A percentile compares a stretch with the other conserved stretches of the same genome.
These are phyloP conservation scores for Prunus yedoensis DNA, from an alignment of 331 rosid species.

Conservation along the genomic window DNA sequence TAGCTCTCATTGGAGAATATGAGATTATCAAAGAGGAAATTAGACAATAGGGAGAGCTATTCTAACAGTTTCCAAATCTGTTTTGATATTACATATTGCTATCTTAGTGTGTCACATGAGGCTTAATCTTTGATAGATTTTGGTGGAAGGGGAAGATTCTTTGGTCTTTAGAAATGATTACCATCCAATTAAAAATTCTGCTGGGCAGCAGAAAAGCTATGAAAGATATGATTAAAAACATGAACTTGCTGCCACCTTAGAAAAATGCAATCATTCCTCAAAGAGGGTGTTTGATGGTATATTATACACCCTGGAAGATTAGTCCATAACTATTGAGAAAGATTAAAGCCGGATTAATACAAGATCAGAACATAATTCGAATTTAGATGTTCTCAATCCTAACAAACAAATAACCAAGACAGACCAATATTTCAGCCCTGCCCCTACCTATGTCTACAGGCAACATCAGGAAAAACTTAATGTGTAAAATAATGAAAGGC, in stretches of 20 bases:
- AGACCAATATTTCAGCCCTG: too few species aligned
- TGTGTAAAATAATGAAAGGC: too few species aligned
- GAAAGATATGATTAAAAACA: conserved; percentile 15
- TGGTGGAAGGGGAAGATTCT: conserved; percentile 5
- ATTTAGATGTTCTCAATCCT: background rate
- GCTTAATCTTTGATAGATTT: background rate
- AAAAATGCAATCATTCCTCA: conserved; percentile 18
- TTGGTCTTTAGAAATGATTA: background rate
- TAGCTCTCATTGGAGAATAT: background rate
- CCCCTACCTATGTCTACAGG: too few species aligned
- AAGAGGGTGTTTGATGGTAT: background rate
- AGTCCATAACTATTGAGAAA: background rate
- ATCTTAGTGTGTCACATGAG: background rate
- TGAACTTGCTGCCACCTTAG: conserved; percentile 1
- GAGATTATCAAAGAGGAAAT: too few species aligned
- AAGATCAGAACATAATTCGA: background rate
- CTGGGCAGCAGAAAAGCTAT: background rate
- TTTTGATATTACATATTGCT: background rate
- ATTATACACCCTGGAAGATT: conserved; percentile 20
- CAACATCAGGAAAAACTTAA: too few species aligned
- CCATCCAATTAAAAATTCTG: background rate
- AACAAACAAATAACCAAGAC: background rate
- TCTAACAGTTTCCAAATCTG: background rate
- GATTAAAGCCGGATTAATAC: background rate
- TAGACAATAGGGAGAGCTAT: background rate